phyloP scores from a whole-genome alignment of 192 early-diverging fungal genomes.

The Allomyces arbusculus region DNA sequence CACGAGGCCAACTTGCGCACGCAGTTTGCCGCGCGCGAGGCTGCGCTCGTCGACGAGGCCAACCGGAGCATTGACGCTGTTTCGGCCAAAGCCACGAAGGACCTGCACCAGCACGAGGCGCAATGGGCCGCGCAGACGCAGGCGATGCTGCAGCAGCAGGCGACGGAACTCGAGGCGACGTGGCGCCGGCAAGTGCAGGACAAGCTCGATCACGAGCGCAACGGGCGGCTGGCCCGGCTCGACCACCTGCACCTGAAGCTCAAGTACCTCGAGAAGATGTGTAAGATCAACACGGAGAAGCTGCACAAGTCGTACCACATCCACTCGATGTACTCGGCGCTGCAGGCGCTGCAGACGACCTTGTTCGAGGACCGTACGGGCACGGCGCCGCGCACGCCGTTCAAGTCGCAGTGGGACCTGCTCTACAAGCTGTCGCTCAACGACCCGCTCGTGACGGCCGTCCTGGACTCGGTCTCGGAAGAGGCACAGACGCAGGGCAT shows the following conservation, averaged over 20 bases:
- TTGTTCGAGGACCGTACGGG: constrained; percentile 14
- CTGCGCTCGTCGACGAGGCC: constrained; percentile 36
- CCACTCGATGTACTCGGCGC: constrained; percentile 38
- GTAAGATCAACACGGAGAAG: constrained; percentile 41
- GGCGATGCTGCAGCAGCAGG: constrained; percentile 41
- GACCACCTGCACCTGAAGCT: constrained; percentile 62
- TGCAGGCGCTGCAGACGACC: constrained; percentile 38
- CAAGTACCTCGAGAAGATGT: constrained; percentile 46
- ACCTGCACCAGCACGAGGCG: constrained; percentile 10
- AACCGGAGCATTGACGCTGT: constrained; percentile 12
- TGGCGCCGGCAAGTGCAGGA: constrained; percentile 59
- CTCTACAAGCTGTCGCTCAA: constrained; percentile 27
- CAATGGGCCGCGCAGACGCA: constrained; percentile 18
- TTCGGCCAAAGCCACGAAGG: constrained; percentile 9
- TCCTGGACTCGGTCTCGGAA: constrained; percentile 37
- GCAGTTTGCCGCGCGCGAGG: constrained; percentile 25
- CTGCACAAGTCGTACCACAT: constrained; percentile 41
- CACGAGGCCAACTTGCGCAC: constrained; percentile 12
- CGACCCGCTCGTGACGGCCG: constrained; percentile 32
- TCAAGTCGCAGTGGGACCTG: constrained; percentile 48
- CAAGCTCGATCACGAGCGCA: constrained; percentile 73
- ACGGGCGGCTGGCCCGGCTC: constrained; percentile 63
- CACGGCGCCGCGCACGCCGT: constrained; percentile 15
- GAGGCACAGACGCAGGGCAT: constrained; percentile 36
- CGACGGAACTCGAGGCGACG: constrained; percentile 46